These are phyloP conservation scores for Mycena galopus DNA, from an alignment of 768 basidiomycete species.

Conservation along the genomic window DNA sequence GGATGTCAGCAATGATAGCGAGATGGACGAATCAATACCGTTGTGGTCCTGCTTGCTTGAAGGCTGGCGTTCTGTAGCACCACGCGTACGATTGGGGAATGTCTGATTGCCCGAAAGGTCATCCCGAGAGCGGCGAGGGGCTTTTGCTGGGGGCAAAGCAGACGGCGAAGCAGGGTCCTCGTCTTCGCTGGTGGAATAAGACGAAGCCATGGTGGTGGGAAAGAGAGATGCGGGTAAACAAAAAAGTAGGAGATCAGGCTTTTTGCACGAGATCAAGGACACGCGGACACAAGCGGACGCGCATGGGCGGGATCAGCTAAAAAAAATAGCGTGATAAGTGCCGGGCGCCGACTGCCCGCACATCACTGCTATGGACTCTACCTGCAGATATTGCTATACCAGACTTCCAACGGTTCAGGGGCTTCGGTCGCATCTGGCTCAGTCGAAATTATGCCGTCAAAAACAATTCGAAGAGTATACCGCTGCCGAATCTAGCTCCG, in stretches of 20 bases:
- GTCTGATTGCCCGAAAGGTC: neutral
- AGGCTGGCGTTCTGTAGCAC: neutral
- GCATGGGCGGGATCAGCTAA: neutral
- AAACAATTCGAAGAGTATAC: neutral
- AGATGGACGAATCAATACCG: neutral
- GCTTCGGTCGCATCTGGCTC: neutral
- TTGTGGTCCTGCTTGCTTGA: neutral
- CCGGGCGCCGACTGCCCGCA: neutral
- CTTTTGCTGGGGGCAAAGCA: neutral
- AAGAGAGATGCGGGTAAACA: neutral
- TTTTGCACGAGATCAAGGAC: neutral
- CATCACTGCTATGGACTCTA: neutral
- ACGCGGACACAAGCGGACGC: too few species aligned
- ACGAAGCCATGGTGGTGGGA: neutral
- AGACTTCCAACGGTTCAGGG: neutral
- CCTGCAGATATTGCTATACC: neutral
- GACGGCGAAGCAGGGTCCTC: neutral
- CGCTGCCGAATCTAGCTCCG: too few species aligned
- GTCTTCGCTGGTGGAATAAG: neutral
- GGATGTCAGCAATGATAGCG: neutral
- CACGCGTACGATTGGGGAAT: neutral
- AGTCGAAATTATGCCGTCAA: neutral
- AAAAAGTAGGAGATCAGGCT: neutral
- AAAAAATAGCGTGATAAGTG: neutral
- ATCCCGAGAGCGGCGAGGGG: neutral